phyloP scores from a whole-genome alignment of 1,139 yeast genomes.

The Saccharomyces pastorianus region DNA sequence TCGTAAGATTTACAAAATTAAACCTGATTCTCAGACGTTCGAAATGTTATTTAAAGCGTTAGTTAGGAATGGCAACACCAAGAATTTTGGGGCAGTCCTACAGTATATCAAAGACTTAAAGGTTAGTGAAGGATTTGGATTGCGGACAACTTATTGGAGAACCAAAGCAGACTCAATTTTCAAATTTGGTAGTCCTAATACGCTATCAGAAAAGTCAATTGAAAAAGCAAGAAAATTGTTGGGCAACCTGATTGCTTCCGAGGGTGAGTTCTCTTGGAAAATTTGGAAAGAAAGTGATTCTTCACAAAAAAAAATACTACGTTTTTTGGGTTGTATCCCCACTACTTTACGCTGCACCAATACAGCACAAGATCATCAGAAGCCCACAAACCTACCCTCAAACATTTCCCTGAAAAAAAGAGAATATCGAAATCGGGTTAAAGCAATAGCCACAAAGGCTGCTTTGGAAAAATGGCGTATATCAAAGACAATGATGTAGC shows the following conservation, averaged over 20 bases:
- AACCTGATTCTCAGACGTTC: conserved; percentile 28
- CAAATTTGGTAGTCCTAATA: conserved; percentile 9
- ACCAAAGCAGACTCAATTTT: conserved; percentile 19
- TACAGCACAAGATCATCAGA: not conserved
- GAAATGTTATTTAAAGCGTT: conserved; percentile 32
- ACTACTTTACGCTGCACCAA: conserved; percentile 3
- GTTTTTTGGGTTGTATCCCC: conserved; percentile 24
- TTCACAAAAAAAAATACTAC: conserved; percentile 10
- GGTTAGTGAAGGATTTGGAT: conserved; percentile 1
- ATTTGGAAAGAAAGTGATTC: conserved; percentile 16
- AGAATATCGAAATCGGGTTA: conserved; percentile 16
- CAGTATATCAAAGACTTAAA: conserved; percentile 11
- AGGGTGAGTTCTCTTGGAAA: conserved; percentile 7
- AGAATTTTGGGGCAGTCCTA: conserved; percentile 21
- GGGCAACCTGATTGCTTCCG: not conserved
- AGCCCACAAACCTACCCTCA: not conserved
- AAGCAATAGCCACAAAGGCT: conserved; percentile 20
- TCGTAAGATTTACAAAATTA: conserved; percentile 16
- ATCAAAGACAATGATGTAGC: conserved; percentile 18
- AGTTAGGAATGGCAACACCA: conserved; percentile 29
- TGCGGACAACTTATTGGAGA: conserved; percentile 22
- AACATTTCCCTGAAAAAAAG: conserved; percentile 11
- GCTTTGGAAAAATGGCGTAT: conserved; percentile 22
- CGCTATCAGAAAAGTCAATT: conserved; percentile 3
- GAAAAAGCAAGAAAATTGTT: conserved; percentile 6